phyloP scores from a whole-genome alignment of 1,284 basidiomycete species.

The Sporisorium scitamineum region DNA sequence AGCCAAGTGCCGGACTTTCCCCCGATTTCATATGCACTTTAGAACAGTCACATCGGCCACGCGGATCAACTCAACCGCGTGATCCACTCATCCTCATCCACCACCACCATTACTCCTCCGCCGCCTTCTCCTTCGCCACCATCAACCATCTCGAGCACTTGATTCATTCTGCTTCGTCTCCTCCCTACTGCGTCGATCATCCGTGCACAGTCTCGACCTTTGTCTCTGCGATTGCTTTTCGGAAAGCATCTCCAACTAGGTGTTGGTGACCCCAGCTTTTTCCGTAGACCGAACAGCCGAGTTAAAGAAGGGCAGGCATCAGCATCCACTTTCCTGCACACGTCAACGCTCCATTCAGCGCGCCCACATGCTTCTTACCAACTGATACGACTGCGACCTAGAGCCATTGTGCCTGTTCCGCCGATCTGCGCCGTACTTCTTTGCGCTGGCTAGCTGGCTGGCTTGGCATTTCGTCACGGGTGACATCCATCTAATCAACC shows the following conservation, averaged over 20 bases:
- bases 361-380: background rate
- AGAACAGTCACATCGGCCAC: background rate
- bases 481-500: background rate
- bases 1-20: background rate
- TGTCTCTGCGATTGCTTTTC: background rate
- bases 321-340: background rate
- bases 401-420: background rate
- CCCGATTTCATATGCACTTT: background rate
- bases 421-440: background rate
- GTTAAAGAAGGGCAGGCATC: background rate
- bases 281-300: background rate
- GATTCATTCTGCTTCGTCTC: background rate
- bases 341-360: conserved; percentile 5
- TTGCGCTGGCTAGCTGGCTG: background rate
- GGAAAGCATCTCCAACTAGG: background rate
- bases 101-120: too few species aligned
- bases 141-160: background rate
- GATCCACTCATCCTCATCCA: background rate
- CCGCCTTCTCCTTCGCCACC: too few species aligned
- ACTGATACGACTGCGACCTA: background rate
- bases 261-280: background rate
- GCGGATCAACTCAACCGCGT: background rate
- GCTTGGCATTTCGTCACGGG: background rate
- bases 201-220: background rate
- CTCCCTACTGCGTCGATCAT: background rate